These are phyloP conservation scores for Suillus sp. DNA, from an alignment of 768 basidiomycete genomes.

Conservation along the genomic window DNA sequence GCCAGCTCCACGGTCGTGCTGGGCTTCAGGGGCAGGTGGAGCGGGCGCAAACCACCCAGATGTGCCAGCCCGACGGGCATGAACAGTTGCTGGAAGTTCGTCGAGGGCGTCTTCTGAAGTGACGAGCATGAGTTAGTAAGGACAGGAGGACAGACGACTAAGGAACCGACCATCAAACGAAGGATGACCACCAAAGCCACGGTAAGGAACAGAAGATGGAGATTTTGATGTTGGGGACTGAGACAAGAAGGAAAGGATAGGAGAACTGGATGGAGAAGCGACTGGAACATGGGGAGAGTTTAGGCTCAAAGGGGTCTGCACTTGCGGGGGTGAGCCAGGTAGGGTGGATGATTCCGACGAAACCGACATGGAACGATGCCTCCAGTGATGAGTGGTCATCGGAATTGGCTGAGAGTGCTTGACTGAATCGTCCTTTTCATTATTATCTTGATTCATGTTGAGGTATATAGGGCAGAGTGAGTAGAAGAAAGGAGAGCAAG, in stretches of 20 bases:
- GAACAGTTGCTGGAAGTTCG: constrained; percentile 45
- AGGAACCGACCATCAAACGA: constrained; percentile 60
- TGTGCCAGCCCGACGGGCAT: constrained; percentile 65
- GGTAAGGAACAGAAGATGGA: constrained; percentile 62
- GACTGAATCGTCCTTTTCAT: constrained; percentile 28
- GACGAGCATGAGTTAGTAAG: not conserved
- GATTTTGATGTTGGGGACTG: constrained; percentile 58
- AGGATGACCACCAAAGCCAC: constrained; percentile 49
- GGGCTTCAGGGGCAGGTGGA: constrained; percentile 45
- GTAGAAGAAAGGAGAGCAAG: constrained; percentile 11
- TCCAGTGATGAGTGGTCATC: constrained; percentile 46
- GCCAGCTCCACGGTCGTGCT: constrained; percentile 67
- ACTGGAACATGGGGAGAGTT: constrained; percentile 45
- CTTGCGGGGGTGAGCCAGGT: constrained; percentile 52
- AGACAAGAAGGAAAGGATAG: constrained; percentile 68
- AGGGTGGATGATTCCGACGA: constrained; percentile 63
- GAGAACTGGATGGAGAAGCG: constrained; percentile 63
- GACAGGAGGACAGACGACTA: constrained; percentile 1
- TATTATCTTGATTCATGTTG: constrained; percentile 22
- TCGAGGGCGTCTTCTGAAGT: constrained; percentile 42
- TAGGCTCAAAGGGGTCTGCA: constrained; percentile 50
- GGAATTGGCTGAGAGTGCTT: constrained; percentile 70
- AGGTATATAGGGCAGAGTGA: constrained; percentile 11
- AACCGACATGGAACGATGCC: constrained; percentile 62
- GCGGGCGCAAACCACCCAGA: constrained; percentile 54